Conservation (phyloP, 148 eudicot species). For the Diospyros kaki region DNA sequence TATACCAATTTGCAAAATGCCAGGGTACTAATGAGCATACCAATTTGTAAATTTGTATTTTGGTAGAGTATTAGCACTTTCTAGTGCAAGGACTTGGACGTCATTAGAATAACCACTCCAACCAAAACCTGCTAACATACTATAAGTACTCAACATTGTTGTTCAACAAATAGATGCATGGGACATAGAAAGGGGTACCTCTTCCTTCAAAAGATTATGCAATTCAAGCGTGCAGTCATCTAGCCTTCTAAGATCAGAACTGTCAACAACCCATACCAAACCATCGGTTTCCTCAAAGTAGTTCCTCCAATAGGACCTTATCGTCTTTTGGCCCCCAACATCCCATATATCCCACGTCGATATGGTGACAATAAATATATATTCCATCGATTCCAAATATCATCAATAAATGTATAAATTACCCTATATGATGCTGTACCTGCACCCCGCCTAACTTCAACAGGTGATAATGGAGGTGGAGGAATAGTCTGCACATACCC, state of each 20-base stretch:
- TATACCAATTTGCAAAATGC: too few species aligned
- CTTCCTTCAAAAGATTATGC: constrained; percentile 90
- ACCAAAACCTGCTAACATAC: background rate
- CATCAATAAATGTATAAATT: too few species aligned
- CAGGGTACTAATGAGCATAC: too few species aligned
- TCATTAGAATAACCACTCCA: background rate
- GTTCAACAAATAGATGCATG: background rate
- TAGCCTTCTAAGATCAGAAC: constrained; percentile 87
- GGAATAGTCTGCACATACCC: too few species aligned
- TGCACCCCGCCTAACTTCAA: too few species aligned
- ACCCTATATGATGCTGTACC: too few species aligned
- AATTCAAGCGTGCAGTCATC: constrained; percentile 85
- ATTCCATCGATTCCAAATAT: too few species aligned
- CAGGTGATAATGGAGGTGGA: too few species aligned
- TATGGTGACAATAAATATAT: too few species aligned
- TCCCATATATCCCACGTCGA: constrained; percentile 99
- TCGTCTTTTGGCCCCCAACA: constrained; percentile 97
- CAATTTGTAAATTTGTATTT: too few species aligned
- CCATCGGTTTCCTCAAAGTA: constrained; percentile 99
- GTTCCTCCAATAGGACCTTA: constrained; percentile 97
- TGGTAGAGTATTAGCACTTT: too few species aligned
- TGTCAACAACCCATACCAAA: constrained; percentile 97
- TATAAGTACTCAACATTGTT: background rate
- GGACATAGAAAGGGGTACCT: constrained; percentile 38
- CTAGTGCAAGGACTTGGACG: too few species aligned